Evolutionary conservation across 768 basidiomycete genomes (phyloP).

Genomic region (Tulasnella sp.): DNA sequence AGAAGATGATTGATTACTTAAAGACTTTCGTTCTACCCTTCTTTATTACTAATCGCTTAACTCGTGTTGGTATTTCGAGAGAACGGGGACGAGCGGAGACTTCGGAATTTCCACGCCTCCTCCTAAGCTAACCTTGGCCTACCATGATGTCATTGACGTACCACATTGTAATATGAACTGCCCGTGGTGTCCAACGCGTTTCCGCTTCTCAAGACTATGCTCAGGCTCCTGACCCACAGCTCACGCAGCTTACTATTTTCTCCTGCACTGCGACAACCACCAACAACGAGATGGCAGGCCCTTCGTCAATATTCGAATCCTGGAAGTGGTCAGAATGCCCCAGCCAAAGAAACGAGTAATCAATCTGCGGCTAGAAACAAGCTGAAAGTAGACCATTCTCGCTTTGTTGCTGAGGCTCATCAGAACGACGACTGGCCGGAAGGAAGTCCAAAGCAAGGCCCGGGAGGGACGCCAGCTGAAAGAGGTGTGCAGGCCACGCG

Average conservation of each 20-base stretch:
- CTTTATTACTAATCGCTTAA: not conserved
- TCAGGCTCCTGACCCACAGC: not conserved
- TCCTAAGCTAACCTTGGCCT: not conserved
- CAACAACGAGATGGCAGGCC: not conserved
- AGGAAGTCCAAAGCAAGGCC: not conserved
- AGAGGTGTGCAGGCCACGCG: not conserved
- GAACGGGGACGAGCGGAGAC: not conserved
- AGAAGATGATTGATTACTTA: not conserved
- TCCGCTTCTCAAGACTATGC: not conserved
- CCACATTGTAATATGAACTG: not conserved
- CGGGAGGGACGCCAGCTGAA: not conserved
- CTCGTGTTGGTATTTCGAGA: too few relatives aligned
- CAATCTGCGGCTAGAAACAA: constrained; percentile 3
- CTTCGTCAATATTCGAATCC: not conserved
- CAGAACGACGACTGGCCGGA: constrained; percentile 1
- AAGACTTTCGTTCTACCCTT: not conserved
- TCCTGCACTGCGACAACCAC: not conserved
- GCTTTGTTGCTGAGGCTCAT: constrained; percentile 9
- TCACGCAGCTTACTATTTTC: not conserved
- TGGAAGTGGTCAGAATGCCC: not conserved
- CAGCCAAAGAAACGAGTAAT: not conserved
- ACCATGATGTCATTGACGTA: not conserved
- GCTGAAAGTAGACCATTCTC: not conserved
- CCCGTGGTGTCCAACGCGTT: not conserved
- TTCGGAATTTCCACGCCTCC: not conserved